phyloP scores from a whole-genome alignment of 2,329 filamentous ascomycete genomes.

The Fusarium sp. region DNA sequence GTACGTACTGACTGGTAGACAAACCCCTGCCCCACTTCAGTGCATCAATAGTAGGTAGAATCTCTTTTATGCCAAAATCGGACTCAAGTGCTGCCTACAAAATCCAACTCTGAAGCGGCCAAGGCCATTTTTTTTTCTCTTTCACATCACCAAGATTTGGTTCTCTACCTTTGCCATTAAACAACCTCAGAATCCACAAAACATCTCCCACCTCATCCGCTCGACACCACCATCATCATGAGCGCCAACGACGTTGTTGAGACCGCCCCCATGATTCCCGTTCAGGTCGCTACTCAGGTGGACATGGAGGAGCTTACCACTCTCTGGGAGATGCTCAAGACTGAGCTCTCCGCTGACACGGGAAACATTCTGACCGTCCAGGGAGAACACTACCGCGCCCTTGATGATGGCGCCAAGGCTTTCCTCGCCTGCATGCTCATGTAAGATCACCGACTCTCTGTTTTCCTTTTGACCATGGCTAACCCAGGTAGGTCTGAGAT shows the following conservation, averaged over 20 bases:
- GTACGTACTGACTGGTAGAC: constrained; percentile 7
- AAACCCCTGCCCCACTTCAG: constrained; percentile 4
- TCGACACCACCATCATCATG: constrained; percentile 8
- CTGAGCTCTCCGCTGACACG: neutral
- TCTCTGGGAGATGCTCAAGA: constrained; percentile 33
- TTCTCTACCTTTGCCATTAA: neutral
- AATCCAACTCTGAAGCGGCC: neutral
- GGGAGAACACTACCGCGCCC: constrained; percentile 27
- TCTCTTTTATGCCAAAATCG: neutral
- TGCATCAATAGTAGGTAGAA: constrained; percentile 9
- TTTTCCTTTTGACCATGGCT: neutral
- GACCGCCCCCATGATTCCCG: neutral
- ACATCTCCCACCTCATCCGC: neutral
- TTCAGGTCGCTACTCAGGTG: constrained; percentile 4
- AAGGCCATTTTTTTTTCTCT: neutral
- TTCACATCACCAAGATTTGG: neutral
- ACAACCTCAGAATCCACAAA: neutral
- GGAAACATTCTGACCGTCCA: constrained; percentile 33
- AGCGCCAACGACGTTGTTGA: neutral
- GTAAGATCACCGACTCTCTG: constrained; percentile 21
- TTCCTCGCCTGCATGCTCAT: constrained; percentile 43
- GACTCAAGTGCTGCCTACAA: constrained; percentile 16
- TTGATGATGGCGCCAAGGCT: constrained; percentile 34
- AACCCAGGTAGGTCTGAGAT: constrained; percentile 25
- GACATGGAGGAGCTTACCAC: constrained; percentile 14